phyloP scores from a whole-genome alignment of 805 yeast genomes.

The Monosporozyma solicola region DNA sequence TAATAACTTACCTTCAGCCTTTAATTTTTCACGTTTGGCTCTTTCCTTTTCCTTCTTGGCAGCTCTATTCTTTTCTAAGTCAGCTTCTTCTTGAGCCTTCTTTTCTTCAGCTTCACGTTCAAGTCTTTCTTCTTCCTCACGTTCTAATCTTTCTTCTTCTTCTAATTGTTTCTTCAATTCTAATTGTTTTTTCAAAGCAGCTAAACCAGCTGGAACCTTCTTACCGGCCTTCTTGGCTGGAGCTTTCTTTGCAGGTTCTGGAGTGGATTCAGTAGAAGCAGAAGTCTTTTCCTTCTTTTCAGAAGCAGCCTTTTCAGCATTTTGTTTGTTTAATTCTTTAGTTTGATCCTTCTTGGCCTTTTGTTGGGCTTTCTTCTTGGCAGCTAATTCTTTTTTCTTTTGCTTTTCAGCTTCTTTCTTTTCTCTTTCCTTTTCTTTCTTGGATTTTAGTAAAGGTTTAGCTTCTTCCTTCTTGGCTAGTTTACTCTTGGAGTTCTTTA shows the following conservation, averaged over 20 bases:
- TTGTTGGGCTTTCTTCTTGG: conserved; percentile 68
- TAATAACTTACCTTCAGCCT: conserved; percentile 90
- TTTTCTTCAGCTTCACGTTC: conserved; percentile 44
- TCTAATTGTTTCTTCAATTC: conserved; percentile 83
- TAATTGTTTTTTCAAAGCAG: conserved; percentile 82
- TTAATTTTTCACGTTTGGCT: conserved; percentile 79
- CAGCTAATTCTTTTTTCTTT: conserved; percentile 82
- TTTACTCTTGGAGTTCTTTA: conserved; percentile 72
- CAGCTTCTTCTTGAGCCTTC: conserved; percentile 35
- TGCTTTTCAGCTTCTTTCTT: conserved; percentile 89
- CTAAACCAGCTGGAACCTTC: conserved; percentile 83
- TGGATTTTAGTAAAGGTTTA: conserved; percentile 72
- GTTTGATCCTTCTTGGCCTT: conserved; percentile 52
- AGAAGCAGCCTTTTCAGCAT: conserved; percentile 28
- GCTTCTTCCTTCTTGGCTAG: conserved; percentile 49
- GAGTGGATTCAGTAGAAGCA: conserved; percentile 32
- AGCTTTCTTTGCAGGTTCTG: conserved; percentile 14
- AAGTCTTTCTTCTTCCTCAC: conserved; percentile 62
- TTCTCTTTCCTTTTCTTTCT: conserved; percentile 91
- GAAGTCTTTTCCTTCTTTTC: conserved; percentile 24
- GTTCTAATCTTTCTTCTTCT: conserved; percentile 65
- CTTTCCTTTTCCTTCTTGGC: conserved; percentile 82
- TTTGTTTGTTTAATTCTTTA: conserved; percentile 38
- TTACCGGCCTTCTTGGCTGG: conserved; percentile 49
- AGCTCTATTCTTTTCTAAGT: conserved; percentile 47